phyloP scores from a whole-genome alignment of 352 stramenopile genomes.

The Phytophthora rubi region DNA sequence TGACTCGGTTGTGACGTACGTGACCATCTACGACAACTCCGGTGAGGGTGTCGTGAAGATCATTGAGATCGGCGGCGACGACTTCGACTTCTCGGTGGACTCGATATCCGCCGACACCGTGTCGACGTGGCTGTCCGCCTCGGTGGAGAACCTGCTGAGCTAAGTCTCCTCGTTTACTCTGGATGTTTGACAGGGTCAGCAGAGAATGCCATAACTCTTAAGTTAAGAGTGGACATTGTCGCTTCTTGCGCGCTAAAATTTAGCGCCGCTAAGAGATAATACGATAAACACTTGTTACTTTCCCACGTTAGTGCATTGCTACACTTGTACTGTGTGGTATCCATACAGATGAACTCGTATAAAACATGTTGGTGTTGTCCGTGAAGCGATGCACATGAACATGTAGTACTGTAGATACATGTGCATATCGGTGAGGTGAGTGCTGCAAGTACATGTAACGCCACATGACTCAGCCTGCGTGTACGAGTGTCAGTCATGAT shows the following conservation, averaged over 20 bases:
- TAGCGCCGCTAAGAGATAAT: slow-evolving; percentile 8
- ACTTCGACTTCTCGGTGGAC: slow-evolving; percentile 51
- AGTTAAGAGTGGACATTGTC: slow-evolving; percentile 16
- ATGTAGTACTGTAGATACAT: too few relatives aligned
- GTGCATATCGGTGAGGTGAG: too few relatives aligned
- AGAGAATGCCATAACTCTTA: slow-evolving; percentile 4
- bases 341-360: too few relatives aligned
- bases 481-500: too few relatives aligned
- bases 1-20: slow-evolving; percentile 47
- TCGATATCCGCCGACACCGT: slow-evolving; percentile 41
- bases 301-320: too few relatives aligned
- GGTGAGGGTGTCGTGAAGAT: slow-evolving; percentile 52
- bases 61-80: slow-evolving; percentile 49
- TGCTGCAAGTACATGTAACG: too few relatives aligned
- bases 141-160: slow-evolving; percentile 47
- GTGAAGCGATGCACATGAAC: too few relatives aligned
- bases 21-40: slow-evolving; percentile 64
- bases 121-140: slow-evolving; percentile 42
- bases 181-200: slow-evolving; percentile 13
- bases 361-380: too few relatives aligned
- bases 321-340: too few relatives aligned
- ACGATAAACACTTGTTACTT: not conserved
- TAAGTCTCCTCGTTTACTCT: slow-evolving; percentile 18
- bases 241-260: not conserved
- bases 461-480: too few relatives aligned